Base-by-base conservation (phyloP, 805 yeast species). In the Nakazawaea holstii region DNA sequence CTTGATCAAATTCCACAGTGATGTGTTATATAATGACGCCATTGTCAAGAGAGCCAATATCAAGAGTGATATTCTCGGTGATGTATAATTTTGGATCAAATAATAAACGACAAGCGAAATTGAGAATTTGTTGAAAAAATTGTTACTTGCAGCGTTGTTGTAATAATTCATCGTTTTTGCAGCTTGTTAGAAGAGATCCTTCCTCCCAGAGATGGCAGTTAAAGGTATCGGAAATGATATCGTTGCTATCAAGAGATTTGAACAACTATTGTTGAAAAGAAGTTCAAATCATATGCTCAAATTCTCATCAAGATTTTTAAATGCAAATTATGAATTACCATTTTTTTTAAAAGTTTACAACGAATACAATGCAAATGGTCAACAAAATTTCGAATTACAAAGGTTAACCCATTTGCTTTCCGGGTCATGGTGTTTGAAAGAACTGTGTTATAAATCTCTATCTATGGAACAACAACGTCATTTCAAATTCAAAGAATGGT, bases 401-500 rank as follows among this genome's bases (percentile, higher is more conserved):
- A 32, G 39, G 14, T 26, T 44, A 26, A 27, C 15, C 7, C 58
- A 59, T 32, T 57, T 68, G 3, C 59, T 85, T 15, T 76, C 87
- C 1, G 78, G 80, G 2, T 54, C 76, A 15, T 87, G 95, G 95
- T 82, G 89, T 8, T 66, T 77, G 8, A 87, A 87, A 53, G 95
- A 87, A 55, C 91, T 94, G 1, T 57, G 84, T 8, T 87, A 68
- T 60, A 87, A 87, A 60, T 70, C 82, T 0, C 60, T 87, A 48
- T 76, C 72, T 41, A 44, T 55, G 1, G 52, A 51, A 3, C 77
- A 74, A 35, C 94, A 87, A 59, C 43, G 43, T n/a, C 7, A 7
- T 2, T 85, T 84, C 57, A 59, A 57, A 27, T 84, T 87, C 67
- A 72, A 66, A 7, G 60, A 77, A 4, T 87, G 94, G 90, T 79